Evolutionary conservation across 192 early-diverging fungal species (phyloP).

Genomic region (Chytriomyces sp.): DNA sequence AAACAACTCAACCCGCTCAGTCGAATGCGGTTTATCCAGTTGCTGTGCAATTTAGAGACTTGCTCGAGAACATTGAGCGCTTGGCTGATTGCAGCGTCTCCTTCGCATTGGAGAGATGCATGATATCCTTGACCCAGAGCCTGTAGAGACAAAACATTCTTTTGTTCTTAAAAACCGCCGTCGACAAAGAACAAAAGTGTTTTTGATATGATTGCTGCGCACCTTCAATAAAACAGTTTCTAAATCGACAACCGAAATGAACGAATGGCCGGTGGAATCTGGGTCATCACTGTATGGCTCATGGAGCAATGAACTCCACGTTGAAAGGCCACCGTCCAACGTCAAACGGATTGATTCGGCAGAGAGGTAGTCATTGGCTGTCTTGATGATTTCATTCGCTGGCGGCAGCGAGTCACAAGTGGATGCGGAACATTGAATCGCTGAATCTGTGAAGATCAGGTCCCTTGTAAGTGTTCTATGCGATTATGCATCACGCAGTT

Average conservation of each 20-base stretch:
- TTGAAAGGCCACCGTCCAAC: conserved; percentile 64
- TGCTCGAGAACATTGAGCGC: conserved; percentile 57
- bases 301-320: conserved; percentile 59
- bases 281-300: conserved; percentile 50
- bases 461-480: neutral
- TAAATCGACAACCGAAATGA: no score
- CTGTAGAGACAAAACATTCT: neutral
- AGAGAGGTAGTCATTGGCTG: conserved; percentile 25
- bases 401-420: conserved; percentile 32
- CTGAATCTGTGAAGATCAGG: conserved; percentile 2
- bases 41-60: neutral
- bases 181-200: neutral
- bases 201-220: no score
- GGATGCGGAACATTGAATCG: neutral
- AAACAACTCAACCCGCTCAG: no score
- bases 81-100: conserved; percentile 60
- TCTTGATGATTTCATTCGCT: conserved; percentile 14
- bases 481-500: neutral
- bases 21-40: no score
- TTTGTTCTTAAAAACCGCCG: neutral
- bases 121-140: conserved; percentile 53
- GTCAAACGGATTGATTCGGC: conserved; percentile 61
- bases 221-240: no score
- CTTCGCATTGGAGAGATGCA: conserved; percentile 62
- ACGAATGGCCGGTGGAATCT: conserved; percentile 43